Percentiles rank a stretch among this genome's conserved stretches.
Conservation (phyloP, 139 green algal genomes). For the Closterium sp. region DNA sequence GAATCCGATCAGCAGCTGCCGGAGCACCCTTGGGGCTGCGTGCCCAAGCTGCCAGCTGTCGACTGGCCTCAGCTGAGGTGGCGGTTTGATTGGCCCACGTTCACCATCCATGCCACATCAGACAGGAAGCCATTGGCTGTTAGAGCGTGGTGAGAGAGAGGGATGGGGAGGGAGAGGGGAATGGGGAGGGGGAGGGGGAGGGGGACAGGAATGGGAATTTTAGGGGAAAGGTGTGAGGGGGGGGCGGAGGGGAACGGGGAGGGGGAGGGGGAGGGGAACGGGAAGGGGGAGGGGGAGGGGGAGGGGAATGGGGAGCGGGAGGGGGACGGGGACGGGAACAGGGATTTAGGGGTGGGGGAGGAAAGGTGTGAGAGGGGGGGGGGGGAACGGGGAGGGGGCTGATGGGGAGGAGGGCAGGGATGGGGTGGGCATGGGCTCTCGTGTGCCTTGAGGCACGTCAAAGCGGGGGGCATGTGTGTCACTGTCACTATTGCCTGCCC, state of each 20-base stretch:
- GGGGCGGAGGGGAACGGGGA: too few relatives aligned
- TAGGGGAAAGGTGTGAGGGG: neutral
- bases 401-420: neutral
- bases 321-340: too few relatives aligned
- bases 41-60: neutral
- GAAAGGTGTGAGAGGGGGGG: too few relatives aligned
- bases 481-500: too few relatives aligned
- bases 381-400: neutral
- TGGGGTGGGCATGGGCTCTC: neutral
- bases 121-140: neutral
- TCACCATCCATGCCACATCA: neutral
- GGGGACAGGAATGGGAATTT: too few relatives aligned
- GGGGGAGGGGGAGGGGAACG: neutral
- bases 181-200: neutral
- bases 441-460: neutral
- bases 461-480: too few relatives aligned
- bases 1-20: neutral
- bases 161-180: neutral
- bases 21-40: neutral
- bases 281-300: neutral
- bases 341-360: neutral
- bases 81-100: neutral
- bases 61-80: neutral
- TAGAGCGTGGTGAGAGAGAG: neutral
- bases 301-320: neutral